phyloP scores from a whole-genome alignment of 1,139 yeast genomes.

The Saccharomyces hybrid region DNA sequence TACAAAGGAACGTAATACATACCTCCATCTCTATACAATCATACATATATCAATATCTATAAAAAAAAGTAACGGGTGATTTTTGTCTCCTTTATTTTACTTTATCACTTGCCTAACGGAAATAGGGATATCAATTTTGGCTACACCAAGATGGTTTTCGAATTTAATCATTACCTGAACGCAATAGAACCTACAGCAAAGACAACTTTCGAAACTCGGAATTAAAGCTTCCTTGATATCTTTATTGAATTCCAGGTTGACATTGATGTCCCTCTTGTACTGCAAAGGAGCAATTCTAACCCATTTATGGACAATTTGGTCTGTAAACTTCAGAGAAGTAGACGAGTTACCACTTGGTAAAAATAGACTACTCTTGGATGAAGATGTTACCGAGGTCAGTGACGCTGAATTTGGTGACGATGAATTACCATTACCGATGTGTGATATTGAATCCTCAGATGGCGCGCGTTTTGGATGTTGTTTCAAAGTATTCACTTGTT shows the following conservation, averaged over 20 bases:
- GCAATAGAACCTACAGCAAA: slow-evolving; percentile 43
- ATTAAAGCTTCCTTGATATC: slow-evolving; percentile 36
- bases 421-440: neutral
- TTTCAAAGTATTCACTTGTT: slow-evolving; percentile 17
- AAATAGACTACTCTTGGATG: slow-evolving; percentile 1
- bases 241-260: slow-evolving; percentile 21
- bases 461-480: slow-evolving; percentile 1
- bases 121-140: slow-evolving; percentile 29
- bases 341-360: slow-evolving; percentile 9
- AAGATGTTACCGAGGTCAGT: neutral
- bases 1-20: neutral
- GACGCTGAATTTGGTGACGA: slow-evolving; percentile 1
- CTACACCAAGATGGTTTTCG: slow-evolving; percentile 19
- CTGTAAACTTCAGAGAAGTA: slow-evolving; percentile 12
- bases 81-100: neutral
- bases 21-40: neutral
- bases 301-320: slow-evolving; percentile 15
- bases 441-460: neutral
- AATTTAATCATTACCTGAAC: slow-evolving; percentile 27
- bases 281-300: slow-evolving; percentile 9
- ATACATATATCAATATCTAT: neutral
- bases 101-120: slow-evolving; percentile 9
- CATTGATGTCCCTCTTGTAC: slow-evolving; percentile 13
- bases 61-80: neutral
- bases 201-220: slow-evolving; percentile 49